Conservation (phyloP, 2,329 filamentous ascomycete genomes). For the Pestalotiopsis sp. region DNA sequence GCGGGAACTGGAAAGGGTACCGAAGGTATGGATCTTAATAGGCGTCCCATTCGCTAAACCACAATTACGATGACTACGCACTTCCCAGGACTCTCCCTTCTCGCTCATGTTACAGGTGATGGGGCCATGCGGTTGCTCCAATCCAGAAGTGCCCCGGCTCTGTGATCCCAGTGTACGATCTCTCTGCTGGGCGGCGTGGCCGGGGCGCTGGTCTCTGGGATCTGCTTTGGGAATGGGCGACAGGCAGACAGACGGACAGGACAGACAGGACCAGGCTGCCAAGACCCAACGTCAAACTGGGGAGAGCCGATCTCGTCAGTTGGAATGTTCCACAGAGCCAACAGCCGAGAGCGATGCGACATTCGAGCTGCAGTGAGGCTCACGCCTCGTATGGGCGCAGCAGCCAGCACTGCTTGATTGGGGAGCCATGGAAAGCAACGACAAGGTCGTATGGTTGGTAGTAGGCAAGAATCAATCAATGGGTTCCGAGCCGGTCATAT, state of each 20-base stretch:
- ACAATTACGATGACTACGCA: background rate
- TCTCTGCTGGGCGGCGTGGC: background rate
- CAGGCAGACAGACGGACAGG: background rate
- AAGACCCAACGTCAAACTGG: background rate
- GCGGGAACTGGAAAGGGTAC: background rate
- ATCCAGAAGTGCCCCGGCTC: background rate
- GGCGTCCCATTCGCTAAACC: slow-evolving; percentile 3
- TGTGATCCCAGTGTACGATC: slow-evolving; percentile 1
- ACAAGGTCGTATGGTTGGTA: background rate
- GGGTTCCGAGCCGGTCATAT: slow-evolving; percentile 1
- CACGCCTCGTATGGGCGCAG: slow-evolving; percentile 5
- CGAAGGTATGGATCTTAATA: slow-evolving; percentile 2
- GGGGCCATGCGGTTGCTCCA: background rate
- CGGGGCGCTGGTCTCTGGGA: background rate
- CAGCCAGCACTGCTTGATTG: background rate
- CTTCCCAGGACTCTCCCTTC: background rate
- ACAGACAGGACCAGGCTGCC: background rate
- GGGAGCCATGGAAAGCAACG: slow-evolving; percentile 3
- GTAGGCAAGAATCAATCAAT: background rate
- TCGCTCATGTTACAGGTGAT: background rate
- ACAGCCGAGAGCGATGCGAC: background rate
- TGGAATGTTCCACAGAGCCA: background rate
- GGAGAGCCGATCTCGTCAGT: slow-evolving; percentile 3
- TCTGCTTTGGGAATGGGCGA: background rate
- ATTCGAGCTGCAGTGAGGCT: slow-evolving; percentile 8